phyloP scores from a whole-genome alignment of 345 rosid genomes.

The Populus tremula region DNA sequence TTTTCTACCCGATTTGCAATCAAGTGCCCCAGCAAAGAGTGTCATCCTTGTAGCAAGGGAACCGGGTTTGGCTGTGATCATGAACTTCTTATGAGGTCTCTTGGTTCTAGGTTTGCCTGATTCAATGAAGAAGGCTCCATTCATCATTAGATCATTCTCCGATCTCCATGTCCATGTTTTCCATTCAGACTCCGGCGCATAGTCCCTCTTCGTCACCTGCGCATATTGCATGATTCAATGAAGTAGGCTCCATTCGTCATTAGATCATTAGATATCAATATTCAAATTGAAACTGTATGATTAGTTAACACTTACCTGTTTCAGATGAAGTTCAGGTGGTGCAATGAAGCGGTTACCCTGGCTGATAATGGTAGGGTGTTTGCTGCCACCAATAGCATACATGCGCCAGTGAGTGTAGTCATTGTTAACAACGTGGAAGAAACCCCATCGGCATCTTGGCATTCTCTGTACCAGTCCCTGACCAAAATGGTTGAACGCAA shows the following conservation, averaged over 20 bases:
- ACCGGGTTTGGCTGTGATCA: conserved; percentile 22
- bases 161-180: conserved; percentile 31
- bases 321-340: conserved; percentile 1
- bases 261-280: no score
- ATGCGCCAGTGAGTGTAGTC: conserved; percentile 34
- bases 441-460: conserved; percentile 41
- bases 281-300: no score
- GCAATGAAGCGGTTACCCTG: conserved; percentile 34
- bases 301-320: conserved; percentile 9
- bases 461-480: conserved; percentile 35
- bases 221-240: neutral
- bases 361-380: conserved; percentile 33
- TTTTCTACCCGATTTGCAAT: conserved; percentile 12
- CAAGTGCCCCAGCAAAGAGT: conserved; percentile 23
- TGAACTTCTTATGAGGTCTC: conserved; percentile 14
- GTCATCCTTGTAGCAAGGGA: conserved; percentile 22
- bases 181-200: conserved; percentile 24
- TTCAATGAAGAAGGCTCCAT: conserved; percentile 31
- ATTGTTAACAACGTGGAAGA: conserved; percentile 37
- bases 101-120: conserved; percentile 11
- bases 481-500: conserved; percentile 37
- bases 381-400: conserved; percentile 37
- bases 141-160: conserved; percentile 24
- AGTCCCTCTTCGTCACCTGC: conserved; percentile 35
- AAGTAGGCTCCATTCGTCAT: no score